Evolutionary conservation across 345 rosid species (phyloP).

Genomic region (Citrus sinensis): DVS_A1.0 CM039164.1:21434501-21435000

Average conservation of each 20-base stretch:
- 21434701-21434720: too few relatives aligned
- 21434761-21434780: not conserved
- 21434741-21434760: too few relatives aligned
- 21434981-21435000: not conserved
- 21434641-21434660: not conserved
- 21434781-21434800: not conserved
- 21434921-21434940: not conserved
- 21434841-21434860: not conserved
- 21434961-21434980: not conserved
- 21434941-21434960: not conserved
- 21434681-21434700: not conserved
- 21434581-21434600: too few relatives aligned
- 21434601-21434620: too few relatives aligned
- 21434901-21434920: not conserved
- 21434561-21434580: not conserved
- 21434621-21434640: not conserved
- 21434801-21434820: not conserved
- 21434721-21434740: too few relatives aligned
- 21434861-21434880: not conserved
- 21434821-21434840: not conserved
- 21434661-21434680: too few relatives aligned
- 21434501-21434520: not conserved
- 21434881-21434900: not conserved
- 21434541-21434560: not conserved
- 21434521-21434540: not conserved